These are phyloP conservation scores for Lactuca saligna DNA, from an alignment of 129 eudicot genomes.

Conservation along the genomic window DNA sequence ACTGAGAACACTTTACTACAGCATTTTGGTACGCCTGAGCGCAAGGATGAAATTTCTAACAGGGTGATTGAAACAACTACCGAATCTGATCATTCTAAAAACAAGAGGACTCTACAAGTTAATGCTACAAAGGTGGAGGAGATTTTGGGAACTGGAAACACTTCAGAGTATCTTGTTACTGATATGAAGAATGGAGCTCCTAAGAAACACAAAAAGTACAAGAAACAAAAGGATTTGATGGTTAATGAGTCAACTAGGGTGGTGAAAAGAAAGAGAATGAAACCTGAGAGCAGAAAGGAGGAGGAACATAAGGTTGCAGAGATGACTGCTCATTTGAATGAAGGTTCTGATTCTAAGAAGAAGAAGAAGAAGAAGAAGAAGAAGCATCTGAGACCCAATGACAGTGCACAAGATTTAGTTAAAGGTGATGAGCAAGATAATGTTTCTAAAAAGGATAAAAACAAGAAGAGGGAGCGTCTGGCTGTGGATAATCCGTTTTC, in stretches of 20 bases:
- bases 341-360: neutral
- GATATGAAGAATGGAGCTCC: neutral
- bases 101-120: neutral
- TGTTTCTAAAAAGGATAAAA: neutral
- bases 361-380: slow-evolving; percentile 8
- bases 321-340: neutral
- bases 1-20: neutral
- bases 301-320: neutral
- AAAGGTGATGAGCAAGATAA: neutral
- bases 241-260: neutral
- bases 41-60: neutral
- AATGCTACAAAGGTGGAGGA: neutral
- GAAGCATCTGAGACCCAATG: neutral
- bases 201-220: neutral
- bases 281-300: neutral
- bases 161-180: neutral
- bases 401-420: neutral
- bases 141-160: neutral
- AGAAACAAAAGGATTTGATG: neutral
- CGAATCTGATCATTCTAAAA: neutral
- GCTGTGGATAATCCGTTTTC: slow-evolving; percentile 23
- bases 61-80: neutral
- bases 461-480: no score
- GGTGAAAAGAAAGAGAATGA: neutral
- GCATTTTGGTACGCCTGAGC: neutral